A percentile compares a stretch with the other conserved stretches of the same genome.
phyloP scores from a whole-genome alignment of 306 rosid genomes.

The Nissolia schottii region DNA sequence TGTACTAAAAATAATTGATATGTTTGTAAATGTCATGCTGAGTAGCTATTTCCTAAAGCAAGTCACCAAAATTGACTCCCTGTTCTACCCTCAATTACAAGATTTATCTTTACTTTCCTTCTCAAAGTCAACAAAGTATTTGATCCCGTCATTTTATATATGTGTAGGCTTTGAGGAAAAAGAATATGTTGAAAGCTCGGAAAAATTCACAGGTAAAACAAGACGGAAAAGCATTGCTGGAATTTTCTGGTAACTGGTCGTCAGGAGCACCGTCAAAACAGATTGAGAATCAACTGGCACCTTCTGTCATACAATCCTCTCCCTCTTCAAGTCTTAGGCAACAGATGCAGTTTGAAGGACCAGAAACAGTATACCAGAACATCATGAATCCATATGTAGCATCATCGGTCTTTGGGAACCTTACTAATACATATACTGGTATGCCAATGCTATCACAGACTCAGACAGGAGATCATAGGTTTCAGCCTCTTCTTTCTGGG shows the following conservation, averaged over 20 bases:
- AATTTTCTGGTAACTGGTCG: constrained; percentile 53
- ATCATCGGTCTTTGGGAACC: constrained; percentile 44
- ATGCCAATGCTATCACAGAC: constrained; percentile 56
- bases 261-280: constrained; percentile 43
- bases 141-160: constrained; percentile 5
- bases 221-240: constrained; percentile 42
- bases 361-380: constrained; percentile 49
- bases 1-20: too few relatives aligned
- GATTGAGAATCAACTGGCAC: constrained; percentile 47
- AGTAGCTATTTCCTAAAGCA: too few relatives aligned
- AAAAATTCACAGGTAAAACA: constrained; percentile 44
- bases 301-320: constrained; percentile 46
- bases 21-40: too few relatives aligned
- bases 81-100: neutral
- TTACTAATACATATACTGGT: constrained; percentile 49
- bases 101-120: constrained; percentile 7
- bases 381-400: constrained; percentile 45
- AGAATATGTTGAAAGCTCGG: constrained; percentile 36
- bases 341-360: constrained; percentile 51
- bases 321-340: constrained; percentile 46
- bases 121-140: neutral
- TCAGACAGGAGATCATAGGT: constrained; percentile 48
- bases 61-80: too few relatives aligned
- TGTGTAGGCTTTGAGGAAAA: constrained; percentile 53
- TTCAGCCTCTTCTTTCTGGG: constrained; percentile 39